Percentiles rank a stretch among this genome's conserved stretches.
phyloP scores from a whole-genome alignment of 305 asterid genomes.

The Fraxinus floribunda region DNA sequence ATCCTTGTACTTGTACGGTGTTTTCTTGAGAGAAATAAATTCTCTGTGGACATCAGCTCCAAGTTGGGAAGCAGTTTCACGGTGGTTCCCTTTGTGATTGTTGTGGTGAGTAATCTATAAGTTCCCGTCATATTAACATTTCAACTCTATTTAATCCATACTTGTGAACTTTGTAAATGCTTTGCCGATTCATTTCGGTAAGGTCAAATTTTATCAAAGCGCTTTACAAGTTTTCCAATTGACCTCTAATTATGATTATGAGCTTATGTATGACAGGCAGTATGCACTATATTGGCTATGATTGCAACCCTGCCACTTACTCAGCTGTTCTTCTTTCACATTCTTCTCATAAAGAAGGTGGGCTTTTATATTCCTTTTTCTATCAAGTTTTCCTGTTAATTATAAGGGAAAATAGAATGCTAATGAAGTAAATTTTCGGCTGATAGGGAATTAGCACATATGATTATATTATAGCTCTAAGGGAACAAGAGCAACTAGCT shows the following conservation, averaged over 20 bases:
- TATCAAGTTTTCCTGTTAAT: not conserved
- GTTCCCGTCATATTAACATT: not conserved
- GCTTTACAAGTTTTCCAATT: not conserved
- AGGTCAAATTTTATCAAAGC: not conserved
- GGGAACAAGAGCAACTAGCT: constrained; percentile 91
- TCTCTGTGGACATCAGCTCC: constrained; percentile 64
- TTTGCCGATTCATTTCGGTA: not conserved
- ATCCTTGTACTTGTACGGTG: constrained; percentile 80
- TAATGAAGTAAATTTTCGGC: not conserved
- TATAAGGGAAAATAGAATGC: not conserved
- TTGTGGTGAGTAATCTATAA: constrained; percentile 65
- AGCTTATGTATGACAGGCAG: constrained; percentile 47
- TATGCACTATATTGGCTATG: constrained; percentile 95
- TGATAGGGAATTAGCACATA: constrained; percentile 94
- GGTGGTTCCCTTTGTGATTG: constrained; percentile 76
- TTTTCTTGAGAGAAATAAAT: constrained; percentile 72
- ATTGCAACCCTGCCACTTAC: constrained; percentile 90
- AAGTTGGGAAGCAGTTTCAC: constrained; percentile 98
- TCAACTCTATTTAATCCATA: not conserved
- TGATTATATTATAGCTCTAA: constrained; percentile 90
- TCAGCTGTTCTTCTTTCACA: constrained; percentile 98
- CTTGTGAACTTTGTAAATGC: not conserved
- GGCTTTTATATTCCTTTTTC: not conserved
- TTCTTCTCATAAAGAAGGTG: constrained; percentile 94
- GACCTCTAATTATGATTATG: not conserved